Evolutionary conservation across 1,139 yeast species (phyloP).

Genomic region (Nakaseomyces bracarensis): DNA sequence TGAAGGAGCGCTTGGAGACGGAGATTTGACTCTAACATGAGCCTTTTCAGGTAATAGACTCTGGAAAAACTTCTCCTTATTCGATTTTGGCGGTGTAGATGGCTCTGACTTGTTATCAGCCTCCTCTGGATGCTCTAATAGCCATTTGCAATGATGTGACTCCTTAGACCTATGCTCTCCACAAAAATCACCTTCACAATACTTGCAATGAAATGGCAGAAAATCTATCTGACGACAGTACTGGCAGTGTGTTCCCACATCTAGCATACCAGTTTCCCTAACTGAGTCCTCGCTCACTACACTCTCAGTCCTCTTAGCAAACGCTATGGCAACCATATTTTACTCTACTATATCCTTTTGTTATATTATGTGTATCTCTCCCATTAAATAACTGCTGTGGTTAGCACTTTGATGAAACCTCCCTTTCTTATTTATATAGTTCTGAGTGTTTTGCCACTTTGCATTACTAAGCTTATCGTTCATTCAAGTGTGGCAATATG

Average conservation of each 20-base stretch:
- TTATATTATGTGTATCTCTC: no score
- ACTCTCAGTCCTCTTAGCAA: constrained; percentile 5
- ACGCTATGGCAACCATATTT: constrained; percentile 2
- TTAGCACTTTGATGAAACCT: no score
- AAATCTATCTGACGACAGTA: constrained; percentile 60
- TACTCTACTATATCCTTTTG: neutral
- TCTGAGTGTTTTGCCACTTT: no score
- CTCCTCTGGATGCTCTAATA: constrained; percentile 14
- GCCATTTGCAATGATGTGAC: constrained; percentile 38
- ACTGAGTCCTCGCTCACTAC: neutral
- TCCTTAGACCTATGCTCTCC: constrained; percentile 46
- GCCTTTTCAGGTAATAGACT: constrained; percentile 52
- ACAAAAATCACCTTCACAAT: constrained; percentile 51
- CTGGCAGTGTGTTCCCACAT: constrained; percentile 61
- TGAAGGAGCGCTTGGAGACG: constrained; percentile 10
- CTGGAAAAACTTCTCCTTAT: constrained; percentile 26
- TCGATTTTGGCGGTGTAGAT: constrained; percentile 14
- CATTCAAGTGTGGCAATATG: no score
- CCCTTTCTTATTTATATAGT: no score
- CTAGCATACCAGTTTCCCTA: constrained; percentile 42
- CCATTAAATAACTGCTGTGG: no score
- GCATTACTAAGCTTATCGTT: no score
- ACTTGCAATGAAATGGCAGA: constrained; percentile 56
- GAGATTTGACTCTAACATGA: constrained; percentile 35
- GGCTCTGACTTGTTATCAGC: constrained; percentile 17